A percentile compares a stretch with the other conserved stretches of the same genome.
These are phyloP conservation scores for Fusarium protoensiforme DNA, from an alignment of 2,329 filamentous ascomycete species.

Conservation along the genomic window DNA sequence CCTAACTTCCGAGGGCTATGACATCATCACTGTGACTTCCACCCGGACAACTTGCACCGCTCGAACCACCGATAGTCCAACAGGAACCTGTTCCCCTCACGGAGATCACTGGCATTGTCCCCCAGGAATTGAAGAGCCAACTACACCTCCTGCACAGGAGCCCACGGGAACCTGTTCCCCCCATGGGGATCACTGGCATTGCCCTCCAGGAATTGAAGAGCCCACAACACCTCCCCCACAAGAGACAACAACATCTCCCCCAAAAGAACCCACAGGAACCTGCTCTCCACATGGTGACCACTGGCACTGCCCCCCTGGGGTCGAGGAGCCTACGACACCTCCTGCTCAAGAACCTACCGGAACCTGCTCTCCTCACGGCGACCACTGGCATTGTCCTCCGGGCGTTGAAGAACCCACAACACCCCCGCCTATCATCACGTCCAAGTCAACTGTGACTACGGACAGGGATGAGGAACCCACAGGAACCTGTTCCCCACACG, in stretches of 20 bases:
- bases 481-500: background rate
- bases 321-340: background rate
- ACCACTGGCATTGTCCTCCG: background rate
- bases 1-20: background rate
- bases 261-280: background rate
- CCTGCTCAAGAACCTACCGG: background rate
- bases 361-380: background rate
- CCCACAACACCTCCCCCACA: background rate
- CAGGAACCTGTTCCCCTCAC: background rate
- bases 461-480: background rate
- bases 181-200: background rate
- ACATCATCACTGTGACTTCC: background rate
- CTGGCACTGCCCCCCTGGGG: background rate
- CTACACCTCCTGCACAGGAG: background rate
- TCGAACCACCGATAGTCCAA: background rate
- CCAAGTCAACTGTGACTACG: too few species aligned
- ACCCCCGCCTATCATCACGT: background rate
- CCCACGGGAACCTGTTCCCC: background rate
- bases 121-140: background rate
- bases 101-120: background rate
- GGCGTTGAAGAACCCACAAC: background rate
- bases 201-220: background rate
- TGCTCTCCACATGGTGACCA: background rate
- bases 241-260: background rate
- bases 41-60: background rate